These are phyloP conservation scores for Mucor plumbeus DNA, from an alignment of 371 early-diverging fungal species.

Conservation along the genomic window DNA sequence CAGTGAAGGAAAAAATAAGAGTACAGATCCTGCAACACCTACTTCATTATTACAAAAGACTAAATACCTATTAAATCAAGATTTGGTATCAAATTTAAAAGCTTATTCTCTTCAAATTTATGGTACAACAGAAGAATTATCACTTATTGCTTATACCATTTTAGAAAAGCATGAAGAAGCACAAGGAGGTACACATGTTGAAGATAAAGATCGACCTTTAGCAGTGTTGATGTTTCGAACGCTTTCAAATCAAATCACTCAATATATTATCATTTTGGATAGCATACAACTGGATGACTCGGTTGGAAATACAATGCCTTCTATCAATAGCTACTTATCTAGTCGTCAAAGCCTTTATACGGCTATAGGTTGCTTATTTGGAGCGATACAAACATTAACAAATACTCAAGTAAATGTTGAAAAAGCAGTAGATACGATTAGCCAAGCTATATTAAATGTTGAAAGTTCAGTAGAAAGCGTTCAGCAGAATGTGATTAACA, in stretches of 20 bases:
- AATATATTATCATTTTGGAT: slow-evolving; percentile 40
- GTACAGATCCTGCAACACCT: slow-evolving; percentile 8
- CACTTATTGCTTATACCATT: slow-evolving; percentile 1
- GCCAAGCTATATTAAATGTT: slow-evolving; percentile 44
- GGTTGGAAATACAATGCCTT: slow-evolving; percentile 39
- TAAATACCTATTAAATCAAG: slow-evolving; percentile 51
- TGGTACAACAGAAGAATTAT: slow-evolving; percentile 48
- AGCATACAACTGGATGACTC: slow-evolving; percentile 27
- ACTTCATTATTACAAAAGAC: slow-evolving; percentile 20
- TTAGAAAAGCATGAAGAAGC: slow-evolving; percentile 47
- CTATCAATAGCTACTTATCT: slow-evolving; percentile 69
- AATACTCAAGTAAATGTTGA: slow-evolving; percentile 42
- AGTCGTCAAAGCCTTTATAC: slow-evolving; percentile 67
- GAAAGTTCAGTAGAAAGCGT: slow-evolving; percentile 51
- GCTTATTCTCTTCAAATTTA: slow-evolving; percentile 52
- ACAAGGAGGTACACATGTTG: neutral
- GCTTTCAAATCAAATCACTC: slow-evolving; percentile 41
- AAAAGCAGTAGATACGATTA: slow-evolving; percentile 35
- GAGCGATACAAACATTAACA: slow-evolving; percentile 67
- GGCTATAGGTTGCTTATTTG: slow-evolving; percentile 67
- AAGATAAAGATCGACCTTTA: slow-evolving; percentile 23
- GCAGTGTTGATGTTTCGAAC: slow-evolving; percentile 47
- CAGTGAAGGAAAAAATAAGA: slow-evolving; percentile 7
- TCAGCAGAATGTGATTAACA: slow-evolving; percentile 34
- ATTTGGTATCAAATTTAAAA: slow-evolving; percentile 47